A percentile compares a stretch with the other conserved stretches of the same genome.
Conservation (phyloP, 805 yeast species). For the Ogataea glucozyma region DNA sequence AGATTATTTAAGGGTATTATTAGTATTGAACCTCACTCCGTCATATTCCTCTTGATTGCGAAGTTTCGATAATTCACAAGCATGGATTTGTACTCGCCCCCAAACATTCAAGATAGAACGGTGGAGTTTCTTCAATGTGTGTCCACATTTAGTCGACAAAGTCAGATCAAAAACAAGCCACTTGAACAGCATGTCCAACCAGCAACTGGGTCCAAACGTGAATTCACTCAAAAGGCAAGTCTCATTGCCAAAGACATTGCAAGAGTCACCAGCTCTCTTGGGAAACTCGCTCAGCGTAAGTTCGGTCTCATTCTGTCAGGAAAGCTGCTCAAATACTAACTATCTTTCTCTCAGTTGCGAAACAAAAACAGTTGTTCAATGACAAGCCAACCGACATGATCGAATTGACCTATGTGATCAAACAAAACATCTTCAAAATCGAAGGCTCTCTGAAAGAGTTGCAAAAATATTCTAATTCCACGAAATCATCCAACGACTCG, state of each 20-base stretch:
- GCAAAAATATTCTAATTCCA: slow-evolving; percentile 49
- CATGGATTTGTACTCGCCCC: slow-evolving; percentile 32
- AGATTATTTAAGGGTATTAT: no score
- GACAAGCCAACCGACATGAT: slow-evolving; percentile 94
- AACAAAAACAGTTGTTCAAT: slow-evolving; percentile 86
- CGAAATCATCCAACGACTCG: slow-evolving; percentile 45
- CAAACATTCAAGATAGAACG: slow-evolving; percentile 74
- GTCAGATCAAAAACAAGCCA: slow-evolving; percentile 30
- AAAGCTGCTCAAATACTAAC: not conserved
- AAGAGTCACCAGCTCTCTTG: slow-evolving; percentile 76
- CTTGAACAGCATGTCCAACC: slow-evolving; percentile 26
- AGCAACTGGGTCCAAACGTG: slow-evolving; percentile 45
- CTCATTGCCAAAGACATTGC: slow-evolving; percentile 86
- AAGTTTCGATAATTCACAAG: not conserved
- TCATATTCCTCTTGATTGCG: no score
- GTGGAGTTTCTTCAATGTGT: slow-evolving; percentile 93
- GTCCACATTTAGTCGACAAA: slow-evolving; percentile 63
- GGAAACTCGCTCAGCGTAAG: slow-evolving; percentile 62
- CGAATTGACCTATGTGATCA: slow-evolving; percentile 83
- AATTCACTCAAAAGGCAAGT: slow-evolving; percentile 72
- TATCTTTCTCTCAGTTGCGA: slow-evolving; percentile 59
- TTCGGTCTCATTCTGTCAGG: slow-evolving; percentile 6
- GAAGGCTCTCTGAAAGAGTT: slow-evolving; percentile 67
- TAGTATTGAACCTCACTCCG: no score
- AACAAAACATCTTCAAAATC: slow-evolving; percentile 82